Base-by-base conservation (phyloP, 1,284 basidiomycete species). In the Tilletia indica region DNA sequence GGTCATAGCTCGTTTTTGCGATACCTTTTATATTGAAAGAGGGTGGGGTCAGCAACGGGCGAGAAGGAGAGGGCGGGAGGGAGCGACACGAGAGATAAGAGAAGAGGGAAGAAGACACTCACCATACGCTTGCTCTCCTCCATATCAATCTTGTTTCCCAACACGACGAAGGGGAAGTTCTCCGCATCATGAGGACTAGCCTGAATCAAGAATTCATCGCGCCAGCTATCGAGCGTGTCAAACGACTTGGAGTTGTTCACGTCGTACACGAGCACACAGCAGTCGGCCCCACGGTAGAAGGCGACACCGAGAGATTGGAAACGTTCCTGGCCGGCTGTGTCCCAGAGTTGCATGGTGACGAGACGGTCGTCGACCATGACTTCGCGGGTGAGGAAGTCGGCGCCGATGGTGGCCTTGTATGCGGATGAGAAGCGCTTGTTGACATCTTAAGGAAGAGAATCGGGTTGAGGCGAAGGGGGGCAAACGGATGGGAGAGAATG, bases 361-460 rank as follows among this genome's bases (percentile, higher is more conserved):
- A 96, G 89, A 68, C 95, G 90, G 86, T 98, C 97, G 82, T 99
- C 97, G 48, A 98, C 94, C 89, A 97, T 94, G 72, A 99, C 92
- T 86, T 99, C 97, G 87, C 98, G 95, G 71, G 97, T 99, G 79
- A 99, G 88, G 68, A 85, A 86, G 77, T 86, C 85, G 39, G 86
- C 85, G 31, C 84, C 85, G 73, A 86, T 86, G 51, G 82, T 82
- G 31, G 80, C 83, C 88, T 99, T 99, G 89, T 99, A 99, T 86
- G 98, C 96, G 86, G 96, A 97, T 83, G 93, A 96, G 87, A 99
- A 99, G 77, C 97, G 92, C 87, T 98, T 99, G 90, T 99, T 99
- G 82, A 99, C 97, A 88, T 98, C 81, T 83, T 31, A 31, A 31
- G 25, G 25, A 31, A 31, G 25, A 31, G 25, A 31, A 31, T 31